Conservation (phyloP, 345 rosid genomes). For the Draba incana region DNA sequence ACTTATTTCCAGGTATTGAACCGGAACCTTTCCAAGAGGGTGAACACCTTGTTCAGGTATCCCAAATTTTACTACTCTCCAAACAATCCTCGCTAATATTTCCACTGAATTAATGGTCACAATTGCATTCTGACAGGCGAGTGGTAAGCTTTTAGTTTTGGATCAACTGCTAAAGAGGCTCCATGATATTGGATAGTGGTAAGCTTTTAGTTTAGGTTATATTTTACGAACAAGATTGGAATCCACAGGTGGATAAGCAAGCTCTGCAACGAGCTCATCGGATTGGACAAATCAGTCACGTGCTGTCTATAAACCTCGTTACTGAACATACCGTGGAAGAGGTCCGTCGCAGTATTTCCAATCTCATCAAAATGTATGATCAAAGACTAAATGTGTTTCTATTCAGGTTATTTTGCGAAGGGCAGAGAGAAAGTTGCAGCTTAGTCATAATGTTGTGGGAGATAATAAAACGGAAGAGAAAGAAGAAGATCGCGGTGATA, state of each 20-base stretch:
- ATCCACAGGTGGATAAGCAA: conserved; percentile 93
- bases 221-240: conserved; percentile 96
- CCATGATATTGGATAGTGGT: conserved; percentile 73
- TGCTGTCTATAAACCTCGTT: conserved; percentile 78
- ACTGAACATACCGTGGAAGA: conserved; percentile 71
- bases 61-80: conserved; percentile 16
- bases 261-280: conserved; percentile 94
- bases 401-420: conserved; percentile 77
- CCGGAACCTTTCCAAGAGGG: conserved; percentile 95
- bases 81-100: not conserved
- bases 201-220: conserved; percentile 86
- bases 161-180: conserved; percentile 73
- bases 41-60: conserved; percentile 91
- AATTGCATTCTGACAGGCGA: conserved; percentile 53
- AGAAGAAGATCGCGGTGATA: conserved; percentile 60
- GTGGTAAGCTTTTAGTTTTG: conserved; percentile 81
- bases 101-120: not conserved
- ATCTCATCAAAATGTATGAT: not conserved
- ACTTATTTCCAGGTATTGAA: conserved; percentile 92
- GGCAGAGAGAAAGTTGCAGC: conserved; percentile 81
- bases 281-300: conserved; percentile 88
- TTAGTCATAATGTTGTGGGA: conserved; percentile 73
- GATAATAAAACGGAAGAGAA: conserved; percentile 51
- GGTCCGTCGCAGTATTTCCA: conserved; percentile 46
- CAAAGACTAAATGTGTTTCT: conserved; percentile 19